phyloP scores from a whole-genome alignment of 345 rosid species.

The Citropsis articulata region DNA sequence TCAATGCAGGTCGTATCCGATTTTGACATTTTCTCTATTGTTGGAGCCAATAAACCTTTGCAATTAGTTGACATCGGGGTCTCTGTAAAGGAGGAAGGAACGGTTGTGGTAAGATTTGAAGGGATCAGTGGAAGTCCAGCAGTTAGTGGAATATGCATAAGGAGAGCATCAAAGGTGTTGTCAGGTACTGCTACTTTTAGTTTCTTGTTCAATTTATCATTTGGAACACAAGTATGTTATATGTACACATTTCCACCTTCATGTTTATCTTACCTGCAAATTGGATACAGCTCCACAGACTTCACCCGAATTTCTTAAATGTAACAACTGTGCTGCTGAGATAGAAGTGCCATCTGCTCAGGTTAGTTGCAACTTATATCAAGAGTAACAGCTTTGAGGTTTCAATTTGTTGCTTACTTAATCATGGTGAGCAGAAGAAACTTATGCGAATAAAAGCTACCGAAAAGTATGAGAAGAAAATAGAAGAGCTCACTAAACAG shows the following conservation, averaged over 20 bases:
- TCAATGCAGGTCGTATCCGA: constrained; percentile 72
- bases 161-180: constrained; percentile 53
- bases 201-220: constrained; percentile 5
- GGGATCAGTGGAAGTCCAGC: constrained; percentile 75
- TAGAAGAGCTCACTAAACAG: constrained; percentile 62
- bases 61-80: constrained; percentile 69
- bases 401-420: constrained; percentile 19
- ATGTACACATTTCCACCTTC: constrained; percentile 6
- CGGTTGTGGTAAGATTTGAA: constrained; percentile 59
- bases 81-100: constrained; percentile 61
- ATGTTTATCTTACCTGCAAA: constrained; percentile 11
- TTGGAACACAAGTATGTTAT: background rate
- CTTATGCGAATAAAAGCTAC: constrained; percentile 67
- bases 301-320: constrained; percentile 60
- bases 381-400: constrained; percentile 12
- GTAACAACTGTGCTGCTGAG: constrained; percentile 65
- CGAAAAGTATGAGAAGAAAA: constrained; percentile 79
- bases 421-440: constrained; percentile 54
- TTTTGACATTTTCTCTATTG: constrained; percentile 77
- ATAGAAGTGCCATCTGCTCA: constrained; percentile 68
- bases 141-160: constrained; percentile 77
- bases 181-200: constrained; percentile 38
- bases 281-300: constrained; percentile 42
- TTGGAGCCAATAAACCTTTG: constrained; percentile 82
- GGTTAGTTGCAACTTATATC: constrained; percentile 40